These are phyloP conservation scores for Didymella keratinophila DNA, from an alignment of 2,329 filamentous ascomycete species.

Conservation along the genomic window DNA sequence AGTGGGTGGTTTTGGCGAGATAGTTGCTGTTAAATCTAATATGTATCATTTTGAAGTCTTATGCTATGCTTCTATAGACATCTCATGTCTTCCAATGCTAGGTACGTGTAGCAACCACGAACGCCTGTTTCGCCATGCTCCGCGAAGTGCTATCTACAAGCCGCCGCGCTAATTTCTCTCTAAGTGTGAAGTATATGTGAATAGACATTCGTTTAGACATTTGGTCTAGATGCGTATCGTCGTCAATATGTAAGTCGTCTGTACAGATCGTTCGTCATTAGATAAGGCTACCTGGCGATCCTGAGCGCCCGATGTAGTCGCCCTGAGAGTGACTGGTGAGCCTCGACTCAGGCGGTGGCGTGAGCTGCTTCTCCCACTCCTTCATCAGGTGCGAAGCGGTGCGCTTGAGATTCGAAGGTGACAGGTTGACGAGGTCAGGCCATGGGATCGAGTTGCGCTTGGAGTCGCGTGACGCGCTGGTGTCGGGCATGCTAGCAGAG, in stretches of 20 bases:
- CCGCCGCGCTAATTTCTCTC: constrained; percentile 26
- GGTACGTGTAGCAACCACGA: constrained; percentile 22
- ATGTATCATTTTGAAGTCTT: constrained; percentile 6
- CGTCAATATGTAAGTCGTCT: constrained; percentile 34
- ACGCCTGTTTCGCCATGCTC: constrained; percentile 18
- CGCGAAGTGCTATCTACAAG: constrained; percentile 26
- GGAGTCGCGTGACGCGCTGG: constrained; percentile 33
- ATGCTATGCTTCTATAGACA: constrained; percentile 20
- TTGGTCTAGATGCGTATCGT: constrained; percentile 42
- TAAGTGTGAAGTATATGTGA: constrained; percentile 29
- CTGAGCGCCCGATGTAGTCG: constrained; percentile 47
- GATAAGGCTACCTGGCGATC: constrained; percentile 31
- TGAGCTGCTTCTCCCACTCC: constrained; percentile 86
- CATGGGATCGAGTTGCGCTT: constrained; percentile 63
- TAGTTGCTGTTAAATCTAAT: neutral
- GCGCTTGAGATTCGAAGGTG: constrained; percentile 78
- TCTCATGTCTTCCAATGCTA: constrained; percentile 19
- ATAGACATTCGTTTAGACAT: constrained; percentile 35
- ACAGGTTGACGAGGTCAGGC: constrained; percentile 74
- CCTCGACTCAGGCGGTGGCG: constrained; percentile 54
- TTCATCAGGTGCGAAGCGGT: constrained; percentile 87
- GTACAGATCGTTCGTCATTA: constrained; percentile 35
- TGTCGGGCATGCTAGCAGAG: constrained; percentile 37
- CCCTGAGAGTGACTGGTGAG: constrained; percentile 42
- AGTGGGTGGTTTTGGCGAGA: neutral